phyloP scores from a whole-genome alignment of 2,329 filamentous ascomycete species.

The Diaporthe vaccinii region DNA sequence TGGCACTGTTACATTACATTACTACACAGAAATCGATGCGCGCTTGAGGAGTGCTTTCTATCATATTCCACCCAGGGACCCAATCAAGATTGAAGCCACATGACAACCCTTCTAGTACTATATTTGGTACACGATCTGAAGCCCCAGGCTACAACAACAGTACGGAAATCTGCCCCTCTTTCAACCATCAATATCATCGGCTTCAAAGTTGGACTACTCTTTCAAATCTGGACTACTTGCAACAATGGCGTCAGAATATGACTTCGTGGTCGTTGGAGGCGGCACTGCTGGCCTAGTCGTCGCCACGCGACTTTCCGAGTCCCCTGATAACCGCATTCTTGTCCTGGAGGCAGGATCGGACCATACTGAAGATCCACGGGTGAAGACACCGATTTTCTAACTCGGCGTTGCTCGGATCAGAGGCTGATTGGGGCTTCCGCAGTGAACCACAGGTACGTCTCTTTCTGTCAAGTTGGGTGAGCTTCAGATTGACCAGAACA shows the following conservation, averaged over 20 bases:
- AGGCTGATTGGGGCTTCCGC: conserved; percentile 33
- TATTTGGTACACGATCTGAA: too few species aligned
- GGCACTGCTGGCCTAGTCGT: conserved; percentile 63
- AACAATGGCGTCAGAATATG: conserved; percentile 38
- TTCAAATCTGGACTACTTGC: neutral
- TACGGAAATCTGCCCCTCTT: too few species aligned
- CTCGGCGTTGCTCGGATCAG: conserved; percentile 26
- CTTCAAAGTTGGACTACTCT: too few species aligned
- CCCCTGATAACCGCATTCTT: conserved; percentile 51
- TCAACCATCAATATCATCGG: too few species aligned
- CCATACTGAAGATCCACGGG: conserved; percentile 49
- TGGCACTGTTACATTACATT: too few species aligned
- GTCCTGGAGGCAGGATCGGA: conserved; percentile 57
- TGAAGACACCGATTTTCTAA: conserved; percentile 35
- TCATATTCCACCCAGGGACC: too few species aligned
- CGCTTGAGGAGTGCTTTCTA: too few species aligned
- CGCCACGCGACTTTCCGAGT: conserved; percentile 57
- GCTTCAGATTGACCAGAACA: neutral
- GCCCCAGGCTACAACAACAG: too few species aligned
- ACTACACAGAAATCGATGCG: too few species aligned
- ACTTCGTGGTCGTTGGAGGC: conserved; percentile 64
- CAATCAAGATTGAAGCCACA: too few species aligned
- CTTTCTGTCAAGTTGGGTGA: neutral
- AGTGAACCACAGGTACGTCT: conserved; percentile 30
- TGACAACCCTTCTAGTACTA: too few species aligned